Conservation (phyloP, 805 yeast species). For the Lipomyces sp. region DNA sequence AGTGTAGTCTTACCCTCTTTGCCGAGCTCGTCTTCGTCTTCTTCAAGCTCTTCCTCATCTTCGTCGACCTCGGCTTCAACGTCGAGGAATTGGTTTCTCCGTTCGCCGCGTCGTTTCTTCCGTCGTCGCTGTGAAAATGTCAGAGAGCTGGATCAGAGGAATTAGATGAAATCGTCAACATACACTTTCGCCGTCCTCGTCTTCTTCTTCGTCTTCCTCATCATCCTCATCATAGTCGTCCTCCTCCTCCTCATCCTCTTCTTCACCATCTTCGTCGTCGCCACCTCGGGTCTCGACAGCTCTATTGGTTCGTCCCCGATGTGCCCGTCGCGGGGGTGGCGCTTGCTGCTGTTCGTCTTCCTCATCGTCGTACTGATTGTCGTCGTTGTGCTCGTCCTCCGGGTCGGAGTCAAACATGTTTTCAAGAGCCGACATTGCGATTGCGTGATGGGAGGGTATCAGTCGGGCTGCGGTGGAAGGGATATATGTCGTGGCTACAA, state of each 20-base stretch:
- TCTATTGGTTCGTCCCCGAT: background rate
- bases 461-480: too few relatives aligned
- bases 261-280: constrained; percentile 1
- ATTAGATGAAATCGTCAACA: background rate
- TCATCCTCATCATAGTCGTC: constrained; percentile 1
- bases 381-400: constrained; percentile 19
- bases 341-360: constrained; percentile 3
- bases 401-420: constrained; percentile 24
- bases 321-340: background rate
- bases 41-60: constrained; percentile 90
- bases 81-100: constrained; percentile 85
- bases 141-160: background rate
- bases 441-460: too few relatives aligned
- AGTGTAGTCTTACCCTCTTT: constrained; percentile 53
- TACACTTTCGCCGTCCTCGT: constrained; percentile 73
- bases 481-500: too few relatives aligned
- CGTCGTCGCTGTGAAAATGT: constrained; percentile 28
- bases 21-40: constrained; percentile 89
- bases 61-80: constrained; percentile 99
- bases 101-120: constrained; percentile 44
- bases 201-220: constrained; percentile 53
- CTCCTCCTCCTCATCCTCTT: background rate
- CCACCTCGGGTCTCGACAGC: background rate
- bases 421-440: constrained; percentile 17
- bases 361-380: background rate